phyloP scores from a whole-genome alignment of 805 yeast genomes.

The Monosporozyma siamensis region DNA sequence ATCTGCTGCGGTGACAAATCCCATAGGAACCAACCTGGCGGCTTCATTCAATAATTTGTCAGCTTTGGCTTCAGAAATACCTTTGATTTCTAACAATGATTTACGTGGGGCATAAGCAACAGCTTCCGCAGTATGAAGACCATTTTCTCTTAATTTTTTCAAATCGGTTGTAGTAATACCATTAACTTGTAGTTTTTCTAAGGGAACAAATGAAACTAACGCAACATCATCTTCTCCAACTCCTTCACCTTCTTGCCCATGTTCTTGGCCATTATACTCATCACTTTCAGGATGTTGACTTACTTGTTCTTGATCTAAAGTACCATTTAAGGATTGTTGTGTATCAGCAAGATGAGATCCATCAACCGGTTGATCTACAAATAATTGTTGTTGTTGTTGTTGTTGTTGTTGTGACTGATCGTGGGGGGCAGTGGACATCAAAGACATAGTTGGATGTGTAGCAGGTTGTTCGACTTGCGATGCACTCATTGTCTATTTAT shows the following conservation, averaged over 20 bases:
- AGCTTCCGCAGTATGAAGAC: constrained; percentile 82
- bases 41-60: constrained; percentile 79
- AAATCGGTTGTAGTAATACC: constrained; percentile 79
- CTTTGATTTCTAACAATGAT: constrained; percentile 66
- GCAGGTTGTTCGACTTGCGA: constrained; percentile 9
- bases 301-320: not conserved
- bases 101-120: constrained; percentile 90
- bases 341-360: constrained; percentile 4
- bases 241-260: constrained; percentile 28
- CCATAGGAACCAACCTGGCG: constrained; percentile 81
- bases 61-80: constrained; percentile 93
- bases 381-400: constrained; percentile 10
- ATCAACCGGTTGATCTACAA: not conserved
- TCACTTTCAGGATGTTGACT: not conserved
- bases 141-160: constrained; percentile 70
- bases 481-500: not conserved
- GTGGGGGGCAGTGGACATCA: constrained; percentile 22
- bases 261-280: constrained; percentile 5
- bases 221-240: constrained; percentile 43
- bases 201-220: constrained; percentile 27
- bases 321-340: constrained; percentile 1
- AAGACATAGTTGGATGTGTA: constrained; percentile 7
- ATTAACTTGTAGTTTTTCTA: constrained; percentile 48
- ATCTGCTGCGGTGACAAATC: constrained; percentile 94
- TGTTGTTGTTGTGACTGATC: no score